phyloP scores from a whole-genome alignment of 2,329 filamentous ascomycete genomes.

The Stachybotrys elegans region DNA sequence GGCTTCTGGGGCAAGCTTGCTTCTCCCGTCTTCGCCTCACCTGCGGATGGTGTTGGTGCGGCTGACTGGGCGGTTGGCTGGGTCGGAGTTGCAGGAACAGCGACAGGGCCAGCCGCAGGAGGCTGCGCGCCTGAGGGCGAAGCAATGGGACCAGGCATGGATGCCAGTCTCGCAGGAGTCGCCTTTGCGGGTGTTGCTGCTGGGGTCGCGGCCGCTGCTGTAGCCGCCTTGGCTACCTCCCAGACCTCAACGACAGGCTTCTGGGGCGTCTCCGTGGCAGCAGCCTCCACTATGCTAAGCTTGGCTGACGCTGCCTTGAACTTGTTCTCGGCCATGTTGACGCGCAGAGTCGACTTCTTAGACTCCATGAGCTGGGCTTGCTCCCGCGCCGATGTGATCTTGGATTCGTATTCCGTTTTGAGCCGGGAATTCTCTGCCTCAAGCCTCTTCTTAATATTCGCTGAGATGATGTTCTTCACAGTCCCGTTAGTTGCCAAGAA shows the following conservation, averaged over 20 bases:
- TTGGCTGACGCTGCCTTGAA: conserved; percentile 62
- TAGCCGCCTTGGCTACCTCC: conserved; percentile 63
- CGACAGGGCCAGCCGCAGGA: conserved; percentile 7
- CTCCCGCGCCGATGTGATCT: conserved; percentile 49
- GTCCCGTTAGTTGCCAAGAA: conserved; percentile 52
- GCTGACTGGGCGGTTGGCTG: conserved; percentile 8
- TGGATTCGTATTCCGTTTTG: conserved; percentile 50
- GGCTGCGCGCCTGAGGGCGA: conserved; percentile 11
- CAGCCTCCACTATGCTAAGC: conserved; percentile 72
- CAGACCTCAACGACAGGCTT: conserved; percentile 82
- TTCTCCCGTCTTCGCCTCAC: conserved; percentile 12
- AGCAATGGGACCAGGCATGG: conserved; percentile 14
- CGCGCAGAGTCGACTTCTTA: conserved; percentile 68
- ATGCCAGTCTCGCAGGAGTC: conserved; percentile 16
- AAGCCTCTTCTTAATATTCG: conserved; percentile 66
- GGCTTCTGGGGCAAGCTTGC: no score
- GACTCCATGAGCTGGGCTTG: conserved; percentile 67
- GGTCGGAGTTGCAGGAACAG: conserved; percentile 7
- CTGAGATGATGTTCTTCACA: conserved; percentile 52
- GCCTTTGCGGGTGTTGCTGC: conserved; percentile 10
- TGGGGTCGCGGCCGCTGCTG: conserved; percentile 20
- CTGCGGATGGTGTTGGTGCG: conserved; percentile 12
- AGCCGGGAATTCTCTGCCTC: conserved; percentile 59
- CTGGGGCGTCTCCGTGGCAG: conserved; percentile 79
- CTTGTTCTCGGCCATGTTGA: conserved; percentile 76